Base-by-base conservation (phyloP, 371 early-diverging fungal species). In the Mucor plumbeus region DNA sequence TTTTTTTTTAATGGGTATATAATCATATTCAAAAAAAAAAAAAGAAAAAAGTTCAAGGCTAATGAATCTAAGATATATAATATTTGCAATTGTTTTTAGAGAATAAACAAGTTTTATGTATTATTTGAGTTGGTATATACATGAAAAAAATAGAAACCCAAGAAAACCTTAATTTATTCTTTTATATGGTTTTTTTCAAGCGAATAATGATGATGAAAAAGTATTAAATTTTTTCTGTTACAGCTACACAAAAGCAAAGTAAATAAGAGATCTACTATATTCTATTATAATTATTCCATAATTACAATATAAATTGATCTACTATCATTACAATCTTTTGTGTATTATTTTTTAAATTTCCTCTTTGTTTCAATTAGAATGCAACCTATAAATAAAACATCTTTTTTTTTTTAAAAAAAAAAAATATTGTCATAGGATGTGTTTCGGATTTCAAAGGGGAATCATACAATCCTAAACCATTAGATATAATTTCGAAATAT, bases 161-260 rank as follows among this genome's bases (percentile, higher is more conserved):
- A 50, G 50, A 50, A 50, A 50, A 7, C 44, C 10, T 9, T 40
- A 7, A 7, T 44, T 5, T 38, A 26, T 1, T 44, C 17, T 44
- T 44, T 15, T 44, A 26, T 11, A 21, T 17, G 26, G 11, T 21
- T 8, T 4, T 50, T 0, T 21, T 50, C 4, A 26, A 9, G 26
- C 50, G 50, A 50, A 50, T 50, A 26, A 19, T 21, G 50, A n/a
- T n/a, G 44, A 50, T 50, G 21, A 50, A 50, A 50, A 50, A 21
- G 50, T 21, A 50, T 50, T 50, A 26, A 50, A 50, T 26, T 50
- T 50, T 50, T 50, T 50, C 50, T 50, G 50, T 50, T 50, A 50
- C 50, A 50, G 50, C 50, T 50, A 50, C 50, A 50, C 50, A 50
- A 50, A 7, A 8, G 50, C 15, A 21, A 50, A 11, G 50, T 50